Conservation (phyloP, 192 early-diverging fungal species). For the Coemansia guatemalensis region DNA sequence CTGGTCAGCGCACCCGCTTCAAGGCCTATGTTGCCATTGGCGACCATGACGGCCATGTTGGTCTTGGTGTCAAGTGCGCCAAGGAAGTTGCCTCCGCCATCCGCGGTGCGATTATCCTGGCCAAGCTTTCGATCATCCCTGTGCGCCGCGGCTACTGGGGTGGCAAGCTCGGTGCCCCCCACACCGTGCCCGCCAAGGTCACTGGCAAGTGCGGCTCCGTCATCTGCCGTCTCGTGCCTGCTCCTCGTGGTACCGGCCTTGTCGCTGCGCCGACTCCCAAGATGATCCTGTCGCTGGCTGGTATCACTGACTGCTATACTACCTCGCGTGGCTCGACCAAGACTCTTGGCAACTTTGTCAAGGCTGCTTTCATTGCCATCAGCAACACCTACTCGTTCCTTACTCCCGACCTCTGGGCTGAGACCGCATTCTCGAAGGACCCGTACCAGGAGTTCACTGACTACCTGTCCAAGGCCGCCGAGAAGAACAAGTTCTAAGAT, state of each 20-base stretch:
- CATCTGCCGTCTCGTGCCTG: slow-evolving; percentile 90
- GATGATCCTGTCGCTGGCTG: slow-evolving; percentile 95
- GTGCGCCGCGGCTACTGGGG: slow-evolving; percentile 99
- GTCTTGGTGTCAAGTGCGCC: slow-evolving; percentile 99
- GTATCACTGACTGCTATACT: slow-evolving; percentile 98
- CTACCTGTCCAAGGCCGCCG: slow-evolving; percentile 64
- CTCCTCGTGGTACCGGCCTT: slow-evolving; percentile 99
- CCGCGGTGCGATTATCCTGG: slow-evolving; percentile 97
- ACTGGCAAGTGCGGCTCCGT: slow-evolving; percentile 96
- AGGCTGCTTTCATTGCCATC: slow-evolving; percentile 97
- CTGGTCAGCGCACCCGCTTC: slow-evolving; percentile 99
- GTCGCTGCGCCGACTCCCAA: slow-evolving; percentile 97
- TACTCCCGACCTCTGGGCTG: slow-evolving; percentile 94
- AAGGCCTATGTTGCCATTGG: slow-evolving; percentile 99
- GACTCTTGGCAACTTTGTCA: slow-evolving; percentile 99
- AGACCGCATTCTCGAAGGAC: slow-evolving; percentile 82
- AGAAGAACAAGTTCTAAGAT: slow-evolving; percentile 51
- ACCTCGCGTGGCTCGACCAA: slow-evolving; percentile 93
- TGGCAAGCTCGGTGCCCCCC: slow-evolving; percentile 91
- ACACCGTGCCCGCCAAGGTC: slow-evolving; percentile 98
- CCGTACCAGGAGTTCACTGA: slow-evolving; percentile 92
- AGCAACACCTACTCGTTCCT: slow-evolving; percentile 96
- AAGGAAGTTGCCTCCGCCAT: slow-evolving; percentile 99
- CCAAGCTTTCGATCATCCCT: slow-evolving; percentile 97
- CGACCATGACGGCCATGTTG: slow-evolving; percentile 96